These are phyloP conservation scores for Penicillium argentinense DNA, from an alignment of 495 filamentous ascomycete genomes.

Conservation along the genomic window DNA sequence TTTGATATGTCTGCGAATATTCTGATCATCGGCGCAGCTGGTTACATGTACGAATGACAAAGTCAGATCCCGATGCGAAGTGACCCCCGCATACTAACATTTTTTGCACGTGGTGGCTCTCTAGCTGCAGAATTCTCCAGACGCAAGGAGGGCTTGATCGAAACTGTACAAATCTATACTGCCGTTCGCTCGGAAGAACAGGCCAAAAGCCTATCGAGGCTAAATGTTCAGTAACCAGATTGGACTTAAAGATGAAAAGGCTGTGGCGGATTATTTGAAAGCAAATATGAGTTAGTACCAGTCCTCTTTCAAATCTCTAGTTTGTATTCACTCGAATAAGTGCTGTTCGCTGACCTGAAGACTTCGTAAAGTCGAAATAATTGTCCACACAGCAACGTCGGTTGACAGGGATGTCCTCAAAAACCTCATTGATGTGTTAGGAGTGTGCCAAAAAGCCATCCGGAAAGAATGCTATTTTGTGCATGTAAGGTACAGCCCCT, in stretches of 20 bases:
- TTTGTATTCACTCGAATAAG: background rate
- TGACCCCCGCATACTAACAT: too few species aligned
- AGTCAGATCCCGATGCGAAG: background rate
- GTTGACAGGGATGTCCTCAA: constrained; percentile 1
- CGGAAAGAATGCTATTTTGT: constrained; percentile 3
- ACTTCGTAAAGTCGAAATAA: constrained; percentile 6
- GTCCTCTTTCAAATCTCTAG: background rate
- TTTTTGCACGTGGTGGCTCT: constrained; percentile 1
- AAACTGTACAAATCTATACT: background rate
- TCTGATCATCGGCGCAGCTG: constrained; percentile 2
- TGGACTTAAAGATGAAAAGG: constrained; percentile 5
- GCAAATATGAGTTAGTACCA: constrained; percentile 5
- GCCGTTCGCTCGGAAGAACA: constrained; percentile 10
- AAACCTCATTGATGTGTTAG: constrained; percentile 2
- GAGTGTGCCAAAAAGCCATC: constrained; percentile 1
- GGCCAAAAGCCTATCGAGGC: constrained; percentile 2
- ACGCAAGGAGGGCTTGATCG: background rate
- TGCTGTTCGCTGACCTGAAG: background rate
- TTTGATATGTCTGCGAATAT: constrained; percentile 7
- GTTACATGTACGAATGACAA: background rate
- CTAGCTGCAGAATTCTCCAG: background rate
- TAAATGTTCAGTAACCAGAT: background rate
- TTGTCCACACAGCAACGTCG: constrained; percentile 7
- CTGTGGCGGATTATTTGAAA: constrained; percentile 2
- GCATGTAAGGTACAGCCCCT: constrained; percentile 2